These are phyloP conservation scores for Scenedesmus sp. DNA, from an alignment of 163 green algal genomes.

Conservation along the genomic window DNA sequence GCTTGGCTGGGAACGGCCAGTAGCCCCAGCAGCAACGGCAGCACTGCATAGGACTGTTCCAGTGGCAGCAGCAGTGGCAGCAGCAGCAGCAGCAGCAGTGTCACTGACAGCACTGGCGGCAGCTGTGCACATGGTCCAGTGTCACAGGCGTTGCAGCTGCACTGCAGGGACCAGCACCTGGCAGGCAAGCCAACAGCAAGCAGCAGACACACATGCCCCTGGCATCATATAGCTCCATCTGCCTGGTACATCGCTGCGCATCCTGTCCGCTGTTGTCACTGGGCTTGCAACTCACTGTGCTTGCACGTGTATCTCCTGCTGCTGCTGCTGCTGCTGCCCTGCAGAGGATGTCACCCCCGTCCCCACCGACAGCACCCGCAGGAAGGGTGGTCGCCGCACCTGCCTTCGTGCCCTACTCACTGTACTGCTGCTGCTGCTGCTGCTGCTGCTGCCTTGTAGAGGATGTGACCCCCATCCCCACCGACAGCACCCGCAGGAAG, in stretches of 20 bases:
- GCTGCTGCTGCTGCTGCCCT: background rate
- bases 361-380: constrained; percentile 96
- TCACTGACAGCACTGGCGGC: background rate
- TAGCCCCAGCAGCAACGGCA: background rate
- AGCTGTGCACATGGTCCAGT: background rate
- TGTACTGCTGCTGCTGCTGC: background rate
- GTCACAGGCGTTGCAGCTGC: background rate
- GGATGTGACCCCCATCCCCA: constrained; percentile 99
- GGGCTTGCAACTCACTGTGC: background rate
- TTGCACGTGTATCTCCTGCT: background rate
- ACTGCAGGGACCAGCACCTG: background rate
- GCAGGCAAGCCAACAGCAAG: background rate
- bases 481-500: constrained; percentile 96
- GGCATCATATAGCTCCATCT: background rate
- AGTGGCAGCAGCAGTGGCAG: background rate
- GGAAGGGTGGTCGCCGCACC: constrained; percentile 94
- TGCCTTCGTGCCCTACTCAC: background rate
- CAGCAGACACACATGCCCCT: background rate
- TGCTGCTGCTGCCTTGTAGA: constrained; percentile 77
- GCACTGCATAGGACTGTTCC: background rate
- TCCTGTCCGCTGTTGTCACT: background rate
- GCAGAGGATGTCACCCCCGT: constrained; percentile 92
- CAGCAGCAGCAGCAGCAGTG: constrained; percentile 6
- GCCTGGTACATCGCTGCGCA: too few relatives aligned
- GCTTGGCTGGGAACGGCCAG: background rate